A percentile compares a stretch with the other conserved stretches of the same genome.
Evolutionary conservation across 306 rosid genomes (phyloP).

Genomic region (Lupinus albus): DNA sequence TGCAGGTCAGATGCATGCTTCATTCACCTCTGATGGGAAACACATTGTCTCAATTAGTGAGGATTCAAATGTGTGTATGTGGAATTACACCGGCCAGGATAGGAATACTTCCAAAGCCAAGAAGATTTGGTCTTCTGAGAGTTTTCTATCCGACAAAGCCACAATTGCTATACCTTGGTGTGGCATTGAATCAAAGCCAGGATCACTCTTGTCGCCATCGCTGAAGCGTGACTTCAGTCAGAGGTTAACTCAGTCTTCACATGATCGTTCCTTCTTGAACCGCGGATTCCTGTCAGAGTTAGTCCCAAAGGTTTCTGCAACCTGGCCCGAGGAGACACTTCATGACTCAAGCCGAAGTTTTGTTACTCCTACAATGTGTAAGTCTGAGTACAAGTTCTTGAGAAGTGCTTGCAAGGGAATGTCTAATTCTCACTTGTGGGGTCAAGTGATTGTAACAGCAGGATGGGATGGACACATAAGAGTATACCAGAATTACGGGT

Average conservation of each 20-base stretch:
- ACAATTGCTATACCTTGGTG: conserved; percentile 82
- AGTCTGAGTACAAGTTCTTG: conserved; percentile 73
- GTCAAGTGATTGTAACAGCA: conserved; percentile 76
- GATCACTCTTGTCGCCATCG: conserved; percentile 53
- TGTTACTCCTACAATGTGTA: conserved; percentile 52
- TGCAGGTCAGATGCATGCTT: conserved; percentile 69
- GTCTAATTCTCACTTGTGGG: conserved; percentile 77
- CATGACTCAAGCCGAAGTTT: conserved; percentile 45
- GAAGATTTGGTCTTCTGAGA: conserved; percentile 64
- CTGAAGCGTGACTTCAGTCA: conserved; percentile 47
- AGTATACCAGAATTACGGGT: conserved; percentile 74
- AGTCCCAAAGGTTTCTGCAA: conserved; percentile 67
- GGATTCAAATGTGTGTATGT: conserved; percentile 71
- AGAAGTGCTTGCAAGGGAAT: conserved; percentile 70
- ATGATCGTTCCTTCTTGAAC: conserved; percentile 69
- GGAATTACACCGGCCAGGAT: conserved; percentile 66
- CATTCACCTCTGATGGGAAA: conserved; percentile 82
- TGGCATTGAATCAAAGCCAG: conserved; percentile 59
- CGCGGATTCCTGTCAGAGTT: conserved; percentile 65
- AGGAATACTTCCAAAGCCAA: conserved; percentile 53
- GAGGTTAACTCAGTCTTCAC: conserved; percentile 50
- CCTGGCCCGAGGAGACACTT: conserved; percentile 83
- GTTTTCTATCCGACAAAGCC: conserved; percentile 62
- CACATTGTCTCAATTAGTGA: conserved; percentile 71
- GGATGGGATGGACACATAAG: conserved; percentile 80